Evolutionary conservation across 345 rosid genomes (phyloP).

Genomic region (Conringia planisiliqua): DNA sequence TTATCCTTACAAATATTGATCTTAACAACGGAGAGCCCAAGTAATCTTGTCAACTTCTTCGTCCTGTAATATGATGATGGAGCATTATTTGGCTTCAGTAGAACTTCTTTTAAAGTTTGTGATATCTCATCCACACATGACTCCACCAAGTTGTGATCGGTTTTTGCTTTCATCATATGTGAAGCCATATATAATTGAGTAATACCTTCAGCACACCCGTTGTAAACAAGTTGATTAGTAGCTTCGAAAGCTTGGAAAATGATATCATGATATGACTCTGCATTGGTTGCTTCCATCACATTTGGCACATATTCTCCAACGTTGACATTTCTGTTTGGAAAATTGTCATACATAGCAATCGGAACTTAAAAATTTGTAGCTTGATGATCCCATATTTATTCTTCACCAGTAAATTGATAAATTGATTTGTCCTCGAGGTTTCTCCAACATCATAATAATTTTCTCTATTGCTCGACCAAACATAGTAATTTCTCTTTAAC

Average conservation of each 20-base stretch:
- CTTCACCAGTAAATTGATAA: too few relatives aligned
- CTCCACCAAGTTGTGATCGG: neutral
- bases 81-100: neutral
- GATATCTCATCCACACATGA: neutral
- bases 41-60: neutral
- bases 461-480: too few relatives aligned
- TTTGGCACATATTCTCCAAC: neutral
- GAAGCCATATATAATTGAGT: neutral
- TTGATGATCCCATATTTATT: too few relatives aligned
- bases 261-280: neutral
- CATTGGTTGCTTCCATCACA: neutral
- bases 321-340: too few relatives aligned
- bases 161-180: neutral
- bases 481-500: too few relatives aligned
- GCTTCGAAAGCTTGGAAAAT: neutral
- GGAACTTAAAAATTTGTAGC: too few relatives aligned
- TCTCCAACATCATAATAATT: too few relatives aligned
- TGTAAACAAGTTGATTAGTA: neutral
- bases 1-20: too few relatives aligned
- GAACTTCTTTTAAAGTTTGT: neutral
- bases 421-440: too few relatives aligned
- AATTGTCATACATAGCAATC: too few relatives aligned
- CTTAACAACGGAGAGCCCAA: too few relatives aligned
- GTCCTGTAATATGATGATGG: neutral
- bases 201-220: neutral